Percentiles rank a stretch among this genome's conserved stretches.
These are phyloP conservation scores for Hygrophila difformis DNA, from an alignment of 257 asterid genomes.

Conservation along the genomic window DNA sequence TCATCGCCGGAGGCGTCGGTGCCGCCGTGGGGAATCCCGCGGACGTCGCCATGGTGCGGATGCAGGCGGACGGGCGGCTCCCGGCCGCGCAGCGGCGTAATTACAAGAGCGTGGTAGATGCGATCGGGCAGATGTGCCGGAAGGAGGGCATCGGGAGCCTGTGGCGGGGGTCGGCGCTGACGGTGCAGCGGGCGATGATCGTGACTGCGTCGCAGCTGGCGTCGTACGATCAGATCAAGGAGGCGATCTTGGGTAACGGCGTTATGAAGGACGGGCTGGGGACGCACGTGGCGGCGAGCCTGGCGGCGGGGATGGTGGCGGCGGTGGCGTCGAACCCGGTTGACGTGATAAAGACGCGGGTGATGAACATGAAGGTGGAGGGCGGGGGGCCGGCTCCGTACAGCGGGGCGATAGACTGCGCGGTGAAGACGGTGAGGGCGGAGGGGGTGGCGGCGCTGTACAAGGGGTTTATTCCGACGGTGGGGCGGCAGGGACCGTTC, in stretches of 20 bases:
- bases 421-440: conserved; percentile 68
- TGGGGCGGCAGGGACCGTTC: conserved; percentile 86
- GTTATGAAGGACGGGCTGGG: conserved; percentile 77
- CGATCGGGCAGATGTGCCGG: conserved; percentile 61
- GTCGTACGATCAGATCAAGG: conserved; percentile 80
- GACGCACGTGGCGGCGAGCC: conserved; percentile 82
- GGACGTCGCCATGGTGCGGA: conserved; percentile 89
- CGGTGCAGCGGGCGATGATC: conserved; percentile 90
- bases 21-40: conserved; percentile 95
- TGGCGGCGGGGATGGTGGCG: conserved; percentile 94
- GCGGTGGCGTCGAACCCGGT: conserved; percentile 83
- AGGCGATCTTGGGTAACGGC: conserved; percentile 30
- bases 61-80: conserved; percentile 96
- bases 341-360: conserved; percentile 83
- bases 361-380: conserved; percentile 90
- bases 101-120: conserved; percentile 81
- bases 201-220: conserved; percentile 88
- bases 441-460: conserved; percentile 85
- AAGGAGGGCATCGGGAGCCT: conserved; percentile 69
- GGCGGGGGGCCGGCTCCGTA: conserved; percentile 60
- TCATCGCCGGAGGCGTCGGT: conserved; percentile 78
- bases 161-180: conserved; percentile 90
- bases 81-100: conserved; percentile 66
- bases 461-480: conserved; percentile 78
- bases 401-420: conserved; percentile 73